A percentile compares a stretch with the other conserved stretches of the same genome.
Evolutionary conservation across 176 grass and related monocot genomes (phyloP).

Genomic region (Coix lacrymajobi): DNA sequence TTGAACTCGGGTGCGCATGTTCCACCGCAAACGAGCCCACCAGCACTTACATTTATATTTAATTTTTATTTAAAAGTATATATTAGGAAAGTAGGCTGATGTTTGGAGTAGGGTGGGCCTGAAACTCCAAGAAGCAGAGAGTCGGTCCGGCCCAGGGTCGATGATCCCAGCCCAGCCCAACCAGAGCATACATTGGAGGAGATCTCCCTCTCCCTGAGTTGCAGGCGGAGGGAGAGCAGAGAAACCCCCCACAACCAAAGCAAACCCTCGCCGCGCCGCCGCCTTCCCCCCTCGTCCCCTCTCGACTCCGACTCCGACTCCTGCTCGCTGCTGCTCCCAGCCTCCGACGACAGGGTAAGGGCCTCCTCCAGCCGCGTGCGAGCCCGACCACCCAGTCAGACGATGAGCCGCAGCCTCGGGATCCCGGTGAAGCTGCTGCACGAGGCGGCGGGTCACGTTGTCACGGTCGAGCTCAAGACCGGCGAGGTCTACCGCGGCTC

Average conservation of each 20-base stretch:
- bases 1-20: too few relatives aligned
- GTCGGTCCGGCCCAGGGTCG: neutral
- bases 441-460: conserved; percentile 85
- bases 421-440: conserved; percentile 96
- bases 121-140: neutral
- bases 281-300: neutral
- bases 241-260: neutral
- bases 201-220: too few relatives aligned
- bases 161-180: neutral
- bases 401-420: conserved; percentile 84
- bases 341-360: neutral
- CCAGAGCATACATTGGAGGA: too few relatives aligned
- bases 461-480: conserved; percentile 91
- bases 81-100: too few relatives aligned
- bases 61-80: too few relatives aligned
- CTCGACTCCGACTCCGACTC: neutral
- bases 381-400: neutral
- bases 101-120: neutral
- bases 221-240: neutral
- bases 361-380: neutral
- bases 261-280: conserved; percentile 6
- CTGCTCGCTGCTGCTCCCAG: neutral
- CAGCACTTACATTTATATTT: too few relatives aligned
- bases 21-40: too few relatives aligned
- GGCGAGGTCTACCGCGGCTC: conserved; percentile 53